Base-by-base conservation (phyloP, 176 grass and related monocot species). In the Oryza rufipogon region DNA sequence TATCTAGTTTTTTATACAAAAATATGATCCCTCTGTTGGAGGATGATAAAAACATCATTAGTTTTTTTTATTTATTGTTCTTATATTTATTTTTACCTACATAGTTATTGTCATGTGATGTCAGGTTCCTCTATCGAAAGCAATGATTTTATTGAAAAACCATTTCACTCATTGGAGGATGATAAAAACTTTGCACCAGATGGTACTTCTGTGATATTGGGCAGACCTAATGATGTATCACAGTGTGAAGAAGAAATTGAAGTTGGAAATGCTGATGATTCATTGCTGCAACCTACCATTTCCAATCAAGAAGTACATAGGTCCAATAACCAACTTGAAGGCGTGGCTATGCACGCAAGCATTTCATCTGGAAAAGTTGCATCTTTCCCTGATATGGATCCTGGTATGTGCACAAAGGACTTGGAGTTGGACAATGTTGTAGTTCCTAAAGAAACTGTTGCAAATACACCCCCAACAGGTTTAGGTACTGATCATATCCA, bases 61-160 rank as follows among this genome's bases (percentile, higher is more conserved):
- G 39, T 39, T 41, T 41, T 41, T 41, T 41, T 41, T 49, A 2
- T 72, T 70, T 78, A 14, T n/a, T 63, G 67, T 23, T 32, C 20
- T 54, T 85, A 42, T 49, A 63, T 54, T 80, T 42, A 3, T 38
- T 28, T 74, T 90, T 66, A 74, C 74, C 17, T 74, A 74, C 5
- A 68, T 74, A 78, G 28, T 86, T 82, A 47, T 79, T 80, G 49
- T 19, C 6, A 78, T 81, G 44, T 80, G 60, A 81, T 86, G 20
- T 28, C 81, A 99, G 97, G 79, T 78, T 84, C 65, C 68, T 45
- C 84, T 88, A 66, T 70, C 74, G 33, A 71, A 46, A 81, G 56
- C 54, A 48, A 70, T 20, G 33, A 84, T 87, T 74, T 39, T 52
- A 78, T 83, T 36, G 87, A 86, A 49, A 77, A 84, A 82, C 39